Conservation (phyloP, 371 early-diverging fungal genomes). For the Mortierella sp. region DNA sequence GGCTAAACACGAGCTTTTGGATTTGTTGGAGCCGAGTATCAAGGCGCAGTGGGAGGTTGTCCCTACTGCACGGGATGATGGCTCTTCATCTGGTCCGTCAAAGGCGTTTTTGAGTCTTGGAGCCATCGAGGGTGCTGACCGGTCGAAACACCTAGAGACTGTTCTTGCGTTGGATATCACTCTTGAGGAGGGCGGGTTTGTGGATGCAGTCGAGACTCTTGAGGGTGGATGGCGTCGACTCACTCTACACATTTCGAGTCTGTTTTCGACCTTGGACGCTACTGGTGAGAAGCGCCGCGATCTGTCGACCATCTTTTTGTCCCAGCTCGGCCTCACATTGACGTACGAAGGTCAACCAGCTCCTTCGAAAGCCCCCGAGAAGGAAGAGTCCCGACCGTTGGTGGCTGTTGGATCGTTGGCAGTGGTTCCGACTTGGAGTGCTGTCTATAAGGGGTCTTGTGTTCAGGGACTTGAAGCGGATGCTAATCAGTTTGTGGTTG, state of each 20-base stretch:
- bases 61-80: neutral
- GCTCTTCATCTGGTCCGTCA: neutral
- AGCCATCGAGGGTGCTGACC: constrained; percentile 15
- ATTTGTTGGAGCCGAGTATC: constrained; percentile 19
- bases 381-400: constrained; percentile 16
- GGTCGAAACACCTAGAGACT: neutral
- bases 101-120: constrained; percentile 5
- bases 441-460: constrained; percentile 14
- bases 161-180: constrained; percentile 9
- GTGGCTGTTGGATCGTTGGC: constrained; percentile 38
- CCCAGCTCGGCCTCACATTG: constrained; percentile 42
- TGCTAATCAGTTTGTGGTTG: neutral
- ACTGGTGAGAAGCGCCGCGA: neutral
- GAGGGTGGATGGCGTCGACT: constrained; percentile 33
- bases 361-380: neutral
- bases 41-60: constrained; percentile 5
- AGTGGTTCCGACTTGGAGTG: constrained; percentile 29
- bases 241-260: constrained; percentile 28
- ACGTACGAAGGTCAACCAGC: constrained; percentile 14
- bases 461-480: constrained; percentile 18
- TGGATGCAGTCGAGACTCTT: constrained; percentile 32
- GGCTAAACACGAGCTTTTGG: constrained; percentile 7
- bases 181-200: neutral
- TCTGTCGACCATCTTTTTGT: constrained; percentile 22
- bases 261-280: neutral